These are phyloP conservation scores for Blastobotrys indianensis DNA, from an alignment of 1,139 yeast species.

Conservation along the genomic window DNA sequence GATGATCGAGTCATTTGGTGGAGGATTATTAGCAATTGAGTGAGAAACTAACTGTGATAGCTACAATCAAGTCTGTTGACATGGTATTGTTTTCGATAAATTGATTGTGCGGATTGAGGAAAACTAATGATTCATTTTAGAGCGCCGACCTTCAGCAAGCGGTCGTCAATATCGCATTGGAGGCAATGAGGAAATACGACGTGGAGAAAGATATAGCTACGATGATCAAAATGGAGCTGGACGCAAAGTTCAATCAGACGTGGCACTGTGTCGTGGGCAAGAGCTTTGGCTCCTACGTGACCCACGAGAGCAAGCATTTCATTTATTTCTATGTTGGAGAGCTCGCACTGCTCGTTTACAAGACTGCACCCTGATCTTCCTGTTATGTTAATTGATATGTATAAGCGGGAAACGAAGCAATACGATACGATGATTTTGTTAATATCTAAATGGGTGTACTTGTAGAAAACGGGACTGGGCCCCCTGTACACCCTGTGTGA, in stretches of 20 bases:
- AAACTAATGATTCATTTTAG: constrained; percentile 11
- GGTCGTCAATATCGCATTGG: constrained; percentile 36
- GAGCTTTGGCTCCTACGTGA: constrained; percentile 88
- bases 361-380: constrained; percentile 42
- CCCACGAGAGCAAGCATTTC: constrained; percentile 76
- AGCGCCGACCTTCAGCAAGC: constrained; percentile 22
- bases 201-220: constrained; percentile 69
- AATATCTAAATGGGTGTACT: too few species aligned
- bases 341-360: constrained; percentile 74
- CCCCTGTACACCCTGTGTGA: too few species aligned
- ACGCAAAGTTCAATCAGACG: constrained; percentile 63
- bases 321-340: constrained; percentile 79
- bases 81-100: constrained; percentile 32
- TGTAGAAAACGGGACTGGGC: too few species aligned
- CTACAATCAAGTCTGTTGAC: constrained; percentile 38
- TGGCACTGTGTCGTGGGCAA: constrained; percentile 97
- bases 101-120: background rate
- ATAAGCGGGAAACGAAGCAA: too few species aligned
- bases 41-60: constrained; percentile 1
- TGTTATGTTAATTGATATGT: too few species aligned
- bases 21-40: background rate
- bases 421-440: too few species aligned
- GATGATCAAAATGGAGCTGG: constrained; percentile 68
- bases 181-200: constrained; percentile 54
- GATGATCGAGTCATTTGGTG: too few species aligned